phyloP scores from a whole-genome alignment of 108 stramenopile genomes.

The Asterionellopsis glacialis region DNA sequence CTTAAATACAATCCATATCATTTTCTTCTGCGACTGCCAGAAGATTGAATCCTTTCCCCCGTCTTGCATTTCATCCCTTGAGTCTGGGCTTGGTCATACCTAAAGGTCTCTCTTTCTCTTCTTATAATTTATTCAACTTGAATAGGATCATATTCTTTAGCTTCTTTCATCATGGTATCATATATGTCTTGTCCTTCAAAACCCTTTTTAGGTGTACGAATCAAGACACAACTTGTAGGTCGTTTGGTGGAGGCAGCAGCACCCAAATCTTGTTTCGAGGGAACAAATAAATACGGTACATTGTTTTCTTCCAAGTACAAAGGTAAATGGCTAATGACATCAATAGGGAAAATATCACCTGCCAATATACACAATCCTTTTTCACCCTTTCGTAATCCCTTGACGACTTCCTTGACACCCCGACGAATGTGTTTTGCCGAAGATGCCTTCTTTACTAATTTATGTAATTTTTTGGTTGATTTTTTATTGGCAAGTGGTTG shows the following conservation, averaged over 20 bases:
- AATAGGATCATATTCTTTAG: slow-evolving; percentile 72
- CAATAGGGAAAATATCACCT: slow-evolving; percentile 97
- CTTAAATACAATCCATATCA: no score
- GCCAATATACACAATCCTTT: slow-evolving; percentile 93
- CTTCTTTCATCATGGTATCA: slow-evolving; percentile 79
- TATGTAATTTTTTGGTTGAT: slow-evolving; percentile 94
- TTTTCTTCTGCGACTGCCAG: no score
- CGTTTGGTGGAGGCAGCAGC: slow-evolving; percentile 96
- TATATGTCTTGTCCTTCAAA: slow-evolving; percentile 88
- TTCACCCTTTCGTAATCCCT: slow-evolving; percentile 95
- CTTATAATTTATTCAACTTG: slow-evolving; percentile 1
- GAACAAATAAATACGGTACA: slow-evolving; percentile 96
- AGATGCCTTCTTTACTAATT: slow-evolving; percentile 93
- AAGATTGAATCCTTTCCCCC: no score
- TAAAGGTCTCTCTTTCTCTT: background rate
- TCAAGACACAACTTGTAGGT: slow-evolving; percentile 93
- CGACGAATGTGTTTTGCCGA: slow-evolving; percentile 81
- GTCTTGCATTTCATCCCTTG: no score
- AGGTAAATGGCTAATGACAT: slow-evolving; percentile 95
- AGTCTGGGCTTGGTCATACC: no score
- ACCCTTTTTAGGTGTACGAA: slow-evolving; percentile 65
- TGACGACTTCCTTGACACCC: slow-evolving; percentile 98
- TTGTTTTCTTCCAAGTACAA: slow-evolving; percentile 91
- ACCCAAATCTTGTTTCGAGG: slow-evolving; percentile 94
- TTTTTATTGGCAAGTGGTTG: slow-evolving; percentile 96